Evolutionary conservation across 1,139 yeast species (phyloP), one percentile per base, ranked within the genome.

Genomic region (Yamadazyma friedrichii): DNA sequence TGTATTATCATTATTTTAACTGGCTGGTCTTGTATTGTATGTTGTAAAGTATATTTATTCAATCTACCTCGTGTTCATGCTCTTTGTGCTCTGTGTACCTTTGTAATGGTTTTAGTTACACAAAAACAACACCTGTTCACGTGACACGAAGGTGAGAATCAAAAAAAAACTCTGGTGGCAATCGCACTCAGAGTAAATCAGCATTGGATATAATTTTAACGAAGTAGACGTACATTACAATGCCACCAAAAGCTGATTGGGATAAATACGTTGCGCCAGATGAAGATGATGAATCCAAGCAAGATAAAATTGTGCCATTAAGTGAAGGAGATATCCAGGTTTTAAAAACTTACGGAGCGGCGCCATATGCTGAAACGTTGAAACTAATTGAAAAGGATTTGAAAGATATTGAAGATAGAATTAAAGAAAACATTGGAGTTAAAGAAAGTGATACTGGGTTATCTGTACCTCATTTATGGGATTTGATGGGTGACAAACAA

Each of bases 291-390:
- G 80, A 79, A 33, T 65, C 64, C 40, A 65, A 67, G 36, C 85
- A 80, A 43, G 91, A 85, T 47, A 85, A 89, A 54, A 84, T 88
- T 51, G 80, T 79, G 20, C 98, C 98, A 9, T 77, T 93, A 54
- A 79, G 93, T 45, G 98, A 94, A 60, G 96, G 95, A 37, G 99
- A 93, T 64, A 94, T 94, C 58, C 97, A 91, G 65, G 98, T 93
- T 36, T 74, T 93, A 55, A 91, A 94, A 68, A 88, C 97, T 8
- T 93, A 93, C 56, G 97, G 98, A 40, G 95, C 95, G 27, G 99
- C 98, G 2, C 98, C 98, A 27, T 93, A 94, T 62, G 95, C 93
- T 42, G 71, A 78, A 34, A 74, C 83, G 46, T 78, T 93, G 59
- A 91, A 91, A 62, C 76, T 74, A 47, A 82, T 88, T 46, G 98